phyloP scores from a whole-genome alignment of 2,329 filamentous ascomycete species.

The Claviceps digitariae region DNA sequence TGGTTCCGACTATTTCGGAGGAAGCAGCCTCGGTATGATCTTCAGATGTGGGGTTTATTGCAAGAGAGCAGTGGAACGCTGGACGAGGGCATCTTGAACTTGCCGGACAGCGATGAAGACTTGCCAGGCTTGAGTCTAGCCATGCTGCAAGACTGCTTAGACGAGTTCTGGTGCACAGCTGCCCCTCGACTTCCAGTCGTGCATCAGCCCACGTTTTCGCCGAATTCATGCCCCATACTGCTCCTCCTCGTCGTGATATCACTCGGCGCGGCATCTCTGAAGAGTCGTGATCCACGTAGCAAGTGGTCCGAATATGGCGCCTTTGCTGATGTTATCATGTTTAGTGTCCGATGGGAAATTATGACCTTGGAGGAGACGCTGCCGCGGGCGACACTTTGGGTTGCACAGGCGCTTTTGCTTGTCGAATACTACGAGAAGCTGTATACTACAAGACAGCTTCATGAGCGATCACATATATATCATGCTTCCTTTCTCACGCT shows the following conservation, averaged over 20 bases:
- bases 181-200: slow-evolving; percentile 78
- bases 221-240: slow-evolving; percentile 63
- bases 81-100: not conserved
- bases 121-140: slow-evolving; percentile 48
- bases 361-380: slow-evolving; percentile 70
- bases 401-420: slow-evolving; percentile 71
- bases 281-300: slow-evolving; percentile 45
- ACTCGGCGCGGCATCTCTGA: slow-evolving; percentile 67
- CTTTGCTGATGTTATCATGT: slow-evolving; percentile 48
- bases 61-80: slow-evolving; percentile 14
- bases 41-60: slow-evolving; percentile 20
- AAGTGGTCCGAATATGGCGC: slow-evolving; percentile 31
- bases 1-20: slow-evolving; percentile 30
- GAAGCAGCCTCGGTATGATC: slow-evolving; percentile 28
- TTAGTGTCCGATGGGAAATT: slow-evolving; percentile 68
- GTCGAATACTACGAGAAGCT: slow-evolving; percentile 89
- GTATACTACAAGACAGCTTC: slow-evolving; percentile 67
- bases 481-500: not conserved
- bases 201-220: slow-evolving; percentile 75
- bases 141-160: slow-evolving; percentile 74
- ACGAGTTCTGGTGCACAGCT: slow-evolving; percentile 79
- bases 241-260: slow-evolving; percentile 72
- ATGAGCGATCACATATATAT: slow-evolving; percentile 45
- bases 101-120: slow-evolving; percentile 22
- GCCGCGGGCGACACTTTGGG: slow-evolving; percentile 75